These are phyloP conservation scores for Bolboschoenus planiculmis DNA, from an alignment of 176 grass and related monocot species.

Conservation along the genomic window DNA sequence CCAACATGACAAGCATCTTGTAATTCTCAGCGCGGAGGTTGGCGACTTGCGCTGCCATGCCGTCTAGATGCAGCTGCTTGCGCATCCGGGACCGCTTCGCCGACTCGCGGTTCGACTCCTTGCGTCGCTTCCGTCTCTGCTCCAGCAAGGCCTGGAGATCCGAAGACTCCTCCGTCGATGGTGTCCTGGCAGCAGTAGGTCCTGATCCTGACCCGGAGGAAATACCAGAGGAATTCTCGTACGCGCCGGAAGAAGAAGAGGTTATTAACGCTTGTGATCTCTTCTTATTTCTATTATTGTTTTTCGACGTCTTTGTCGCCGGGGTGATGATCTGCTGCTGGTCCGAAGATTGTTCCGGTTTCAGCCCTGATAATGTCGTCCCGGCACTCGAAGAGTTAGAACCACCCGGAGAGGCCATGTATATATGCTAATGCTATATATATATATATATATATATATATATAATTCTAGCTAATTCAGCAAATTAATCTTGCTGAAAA, in stretches of 20 bases:
- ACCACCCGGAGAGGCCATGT: slow-evolving; percentile 25
- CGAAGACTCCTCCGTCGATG: slow-evolving; percentile 18
- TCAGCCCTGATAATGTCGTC: slow-evolving; percentile 3
- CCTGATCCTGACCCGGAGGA: background rate
- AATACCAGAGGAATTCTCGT: slow-evolving; percentile 5
- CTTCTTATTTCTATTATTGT: background rate
- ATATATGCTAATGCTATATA: background rate
- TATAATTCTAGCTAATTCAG: too few species aligned
- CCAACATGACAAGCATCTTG: slow-evolving; percentile 30
- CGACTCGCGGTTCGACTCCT: slow-evolving; percentile 62
- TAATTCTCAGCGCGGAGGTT: slow-evolving; percentile 36
- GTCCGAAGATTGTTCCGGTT: slow-evolving; percentile 6
- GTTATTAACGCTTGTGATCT: background rate
- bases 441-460: too few species aligned
- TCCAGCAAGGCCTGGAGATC: slow-evolving; percentile 50
- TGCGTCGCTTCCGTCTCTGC: slow-evolving; percentile 44
- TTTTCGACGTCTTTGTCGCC: background rate
- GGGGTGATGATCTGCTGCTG: background rate
- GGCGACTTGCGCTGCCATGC: slow-evolving; percentile 29
- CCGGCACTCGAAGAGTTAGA: slow-evolving; percentile 3
- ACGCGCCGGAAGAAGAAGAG: background rate
- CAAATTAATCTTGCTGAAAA: background rate
- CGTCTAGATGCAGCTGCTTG: slow-evolving; percentile 47
- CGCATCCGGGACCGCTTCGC: slow-evolving; percentile 48
- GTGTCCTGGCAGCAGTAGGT: background rate